Conservation (phyloP, 148 eudicot genomes). For the Camellia sinensis region DNA sequence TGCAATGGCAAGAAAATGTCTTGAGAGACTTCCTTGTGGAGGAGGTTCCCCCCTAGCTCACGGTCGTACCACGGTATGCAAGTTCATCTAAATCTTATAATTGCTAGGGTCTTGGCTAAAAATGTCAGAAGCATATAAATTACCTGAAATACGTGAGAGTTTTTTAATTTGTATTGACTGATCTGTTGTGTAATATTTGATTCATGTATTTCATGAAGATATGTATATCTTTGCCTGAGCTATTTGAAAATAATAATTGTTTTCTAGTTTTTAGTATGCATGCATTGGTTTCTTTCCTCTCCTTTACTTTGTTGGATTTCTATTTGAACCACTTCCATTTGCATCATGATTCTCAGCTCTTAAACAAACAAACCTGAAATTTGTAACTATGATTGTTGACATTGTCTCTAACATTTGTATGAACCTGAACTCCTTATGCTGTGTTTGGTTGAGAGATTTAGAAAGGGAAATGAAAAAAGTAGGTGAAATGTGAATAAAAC, state of each 20-base stretch:
- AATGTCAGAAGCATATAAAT: not conserved
- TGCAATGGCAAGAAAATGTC: conserved; percentile 97
- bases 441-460: too few relatives aligned
- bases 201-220: not conserved
- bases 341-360: not conserved
- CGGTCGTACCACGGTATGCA: conserved; percentile 90
- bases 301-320: not conserved
- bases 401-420: not conserved
- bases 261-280: conserved; percentile 1
- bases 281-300: not conserved
- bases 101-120: not conserved
- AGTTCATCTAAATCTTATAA: not conserved
- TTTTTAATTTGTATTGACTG: not conserved
- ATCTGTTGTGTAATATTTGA: not conserved
- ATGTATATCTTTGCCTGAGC: not conserved
- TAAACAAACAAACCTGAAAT: not conserved
- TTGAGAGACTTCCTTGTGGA: conserved; percentile 98
- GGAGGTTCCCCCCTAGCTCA: conserved; percentile 99
- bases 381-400: not conserved
- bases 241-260: not conserved
- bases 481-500: too few relatives aligned
- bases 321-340: not conserved
- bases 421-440: conserved; percentile 9
- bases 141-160: not conserved
- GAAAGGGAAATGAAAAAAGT: too few relatives aligned